These are phyloP conservation scores for Chamaenerion angustifolium DNA, from an alignment of 345 rosid species.

Conservation along the genomic window DNA sequence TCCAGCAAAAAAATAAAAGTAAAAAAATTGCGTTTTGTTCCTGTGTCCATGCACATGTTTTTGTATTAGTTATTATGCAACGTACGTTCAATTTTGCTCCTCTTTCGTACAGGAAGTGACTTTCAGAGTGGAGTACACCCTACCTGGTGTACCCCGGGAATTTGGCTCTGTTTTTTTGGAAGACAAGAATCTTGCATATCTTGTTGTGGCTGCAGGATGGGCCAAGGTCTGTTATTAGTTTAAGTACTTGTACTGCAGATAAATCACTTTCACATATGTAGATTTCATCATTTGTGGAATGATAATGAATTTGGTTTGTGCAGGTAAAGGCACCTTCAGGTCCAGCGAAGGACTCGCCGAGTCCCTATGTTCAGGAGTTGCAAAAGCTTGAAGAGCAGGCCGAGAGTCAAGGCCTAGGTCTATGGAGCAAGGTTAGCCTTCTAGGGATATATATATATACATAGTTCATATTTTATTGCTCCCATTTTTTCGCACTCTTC, in stretches of 20 bases:
- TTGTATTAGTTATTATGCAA: not conserved
- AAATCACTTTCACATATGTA: too few species aligned
- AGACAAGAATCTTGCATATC: conserved; percentile 57
- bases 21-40: too few species aligned
- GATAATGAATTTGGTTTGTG: not conserved
- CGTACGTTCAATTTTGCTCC: not conserved
- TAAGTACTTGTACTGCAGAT: too few species aligned
- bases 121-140: conserved; percentile 77
- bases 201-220: conserved; percentile 78
- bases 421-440: conserved; percentile 67
- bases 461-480: too few species aligned
- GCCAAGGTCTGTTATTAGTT: conserved; percentile 47
- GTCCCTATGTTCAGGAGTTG: conserved; percentile 66
- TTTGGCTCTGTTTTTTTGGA: conserved; percentile 86
- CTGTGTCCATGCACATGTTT: not conserved
- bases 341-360: conserved; percentile 78
- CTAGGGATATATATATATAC: too few species aligned
- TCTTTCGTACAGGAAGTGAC: conserved; percentile 50
- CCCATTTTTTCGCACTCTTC: too few species aligned
- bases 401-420: conserved; percentile 65
- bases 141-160: conserved; percentile 64
- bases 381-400: conserved; percentile 63
- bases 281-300: too few species aligned
- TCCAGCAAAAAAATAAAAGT: too few species aligned
- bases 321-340: conserved; percentile 73